Base-by-base conservation (phyloP, 768 basidiomycete species). In the Coprinellus micaceus region DNA sequence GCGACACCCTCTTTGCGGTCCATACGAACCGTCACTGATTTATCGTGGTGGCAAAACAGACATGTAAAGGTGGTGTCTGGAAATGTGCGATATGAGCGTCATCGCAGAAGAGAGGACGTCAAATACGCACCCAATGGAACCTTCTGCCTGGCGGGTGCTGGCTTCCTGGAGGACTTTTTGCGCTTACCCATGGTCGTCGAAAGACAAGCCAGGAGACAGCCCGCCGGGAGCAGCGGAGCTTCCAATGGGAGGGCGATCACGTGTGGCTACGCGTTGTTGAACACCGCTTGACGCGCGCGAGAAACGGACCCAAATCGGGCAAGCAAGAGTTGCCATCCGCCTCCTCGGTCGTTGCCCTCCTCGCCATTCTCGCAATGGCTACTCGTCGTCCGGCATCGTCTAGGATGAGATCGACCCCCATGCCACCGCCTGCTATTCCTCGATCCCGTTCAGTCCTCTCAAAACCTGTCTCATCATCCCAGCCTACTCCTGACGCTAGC, bases 11-110 rank as follows among this genome's bases (percentile, higher is more conserved):
- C 91, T 69, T 93, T 94, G 66, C 88, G 80, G 72, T 94, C 91
- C 53, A 94, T 74, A 64, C 89, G 80, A 33, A 94, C 89, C 13
- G 86, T 88, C 48, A 94, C 90, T 21, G 91, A 90, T 67, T 88
- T 90, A 69, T 94, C 89, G 68, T 94, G 91, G 72, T 94, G 86
- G 67, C 91, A 94, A 71, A 91, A 94, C 13, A 94, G 74, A 69
- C 91, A 94, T 25, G 89, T 90, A 68, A 94, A 94, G 33, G 84
- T 80, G 10, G 86, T 88, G 64, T 93, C 91, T 94, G 69, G 26
- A 53, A 25, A n/a, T n/a, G n/a, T n/a, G n/a, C 50, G 30, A 45
- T 37, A 48, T 43, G 39, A 53, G 26, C 11, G 24, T 41, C 17
- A 15, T 24, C 45, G 43, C 26, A 22, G 17, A 40, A 15, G 29